Evolutionary conservation across 345 rosid genomes (phyloP), one percentile per base, ranked within the genome.

Genomic region (Streptanthus diversifolius): DNA sequence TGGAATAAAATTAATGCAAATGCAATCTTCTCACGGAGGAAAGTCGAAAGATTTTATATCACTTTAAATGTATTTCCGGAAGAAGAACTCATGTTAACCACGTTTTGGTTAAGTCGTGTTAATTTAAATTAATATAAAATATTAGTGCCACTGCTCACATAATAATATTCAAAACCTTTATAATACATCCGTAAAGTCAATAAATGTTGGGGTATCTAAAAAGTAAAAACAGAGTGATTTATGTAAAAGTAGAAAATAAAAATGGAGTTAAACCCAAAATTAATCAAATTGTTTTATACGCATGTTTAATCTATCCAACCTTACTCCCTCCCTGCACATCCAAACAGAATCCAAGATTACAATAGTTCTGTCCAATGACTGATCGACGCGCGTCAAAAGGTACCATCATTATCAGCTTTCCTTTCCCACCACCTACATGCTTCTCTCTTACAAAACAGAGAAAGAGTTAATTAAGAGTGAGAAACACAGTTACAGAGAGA

Each of bases 311-410:
- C 67, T 64, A 76, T 63, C 70, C 63, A 75, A 68, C 30, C 63
- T 41, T 60, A 67, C 43, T 74, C 48, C 9, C 15, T 55, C 52
- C 17, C 43, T 47, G 27, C 80, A 77, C 72, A 77, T 77, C 80
- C 80, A 77, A 77, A 77, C 76, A 71, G 72, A 77, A 77, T 77
- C 80, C 80, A 71, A 77, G 76, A 77, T 77, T 57, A 58, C 80
- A 63, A 55, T 45, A 13, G 5, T 0, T 15, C 21, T 2, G 0
- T 0, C 75, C 61, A 76, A 76, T 70, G 39, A 56, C 0, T 11
- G 3, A 5, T 8, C 1, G 72, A 76, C 80, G 64, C 66, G 48
- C 2, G 80, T 70, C 79, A 24, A 14, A 56, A 70, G 36, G 75
- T 76, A 45, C 47, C 41, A 27, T 63, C 75, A 35, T 45, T 22